Evolutionary conservation across 441 rosid species (phyloP), one percentile per base, ranked within the genome.

Genomic region (Populus trichocarpa): DNA sequence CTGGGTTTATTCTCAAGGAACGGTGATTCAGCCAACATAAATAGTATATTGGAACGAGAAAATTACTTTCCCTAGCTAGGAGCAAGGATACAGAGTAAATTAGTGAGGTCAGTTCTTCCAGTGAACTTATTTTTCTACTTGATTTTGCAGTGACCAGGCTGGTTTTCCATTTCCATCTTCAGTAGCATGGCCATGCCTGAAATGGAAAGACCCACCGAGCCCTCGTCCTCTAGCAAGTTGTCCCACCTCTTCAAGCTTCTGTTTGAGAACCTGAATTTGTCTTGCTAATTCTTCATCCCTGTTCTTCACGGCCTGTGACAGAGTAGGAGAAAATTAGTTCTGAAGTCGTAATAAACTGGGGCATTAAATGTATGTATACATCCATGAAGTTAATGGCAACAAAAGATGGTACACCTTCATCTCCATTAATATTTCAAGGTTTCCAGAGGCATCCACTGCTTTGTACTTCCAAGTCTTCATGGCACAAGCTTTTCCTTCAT

Each of bases 181-280:
- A 42, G 22, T 11, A 73, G 18, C n/a, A 40, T 69, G 40, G 84
- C 72, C 84, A 70, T 80, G 85, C 84, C 77, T 89, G 64, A 89
- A 67, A 76, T 79, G 85, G 82, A 89, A 88, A 18, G 85, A 18
- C 63, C 95, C 96, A 16, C 78, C 68, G 38, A 89, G 87, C 50
- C 95, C 95, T 26, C 75, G 86, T 71, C 80, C 83, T 76, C 70
- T 88, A 1, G 91, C 90, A 33, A 87, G 91, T 72, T 88, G 83
- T 85, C 88, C 99, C 61, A 93, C 70, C 84, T 93, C 96, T 66
- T 78, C 87, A 72, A 93, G 80, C 79, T 87, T 90, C 59, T 84
- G 83, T 75, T 79, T 84, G 30, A 92, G 90, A 74, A 82, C 84
- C 35, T 87, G 84, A 30, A 92, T 72, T 90, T 88, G 87, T 80